Base-by-base conservation (phyloP, 176 grass and related monocot genomes). In the Carex myosuroides region DNA sequence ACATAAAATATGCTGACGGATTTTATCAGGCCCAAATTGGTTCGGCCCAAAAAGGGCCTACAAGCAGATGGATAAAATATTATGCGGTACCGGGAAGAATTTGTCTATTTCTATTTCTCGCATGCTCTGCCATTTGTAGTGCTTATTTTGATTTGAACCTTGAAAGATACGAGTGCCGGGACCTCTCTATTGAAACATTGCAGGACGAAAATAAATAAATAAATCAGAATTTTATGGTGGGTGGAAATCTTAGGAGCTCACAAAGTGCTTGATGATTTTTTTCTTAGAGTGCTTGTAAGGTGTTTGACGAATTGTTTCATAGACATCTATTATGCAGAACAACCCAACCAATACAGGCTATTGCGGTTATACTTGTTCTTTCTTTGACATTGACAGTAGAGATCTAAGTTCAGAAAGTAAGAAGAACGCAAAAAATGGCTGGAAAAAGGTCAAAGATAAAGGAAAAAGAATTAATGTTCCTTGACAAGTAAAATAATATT, bases 401-500 rank as follows among this genome's bases (percentile, higher is more conserved):
- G 6, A 80, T 18, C 11, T 80, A 82, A 82, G 30, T 60, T 8
- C 68, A 71, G 46, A 48, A 71, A 3, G 39, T 18, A 29, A 3
- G 48, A 77, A 57, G 73, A 78, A 57, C 5, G 5, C 26, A 57
- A 78, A 57, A 17, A 5, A 44, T 57, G 13, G 7, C 22, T 14
- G 14, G 6, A 18, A 78, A 78, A 78, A 72, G 3, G 24, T 8
- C 26, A 2, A 57, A 17, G 52, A 83, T n/a, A 57, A 81, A 10
- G 5, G 53, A n/a, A 56, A 83, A 69, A 6, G 41, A 30, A 48
- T 53, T 58, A 14, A 87, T 14, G 30, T 44, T 79, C 65, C 39
- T 62, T 76, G 44, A 41, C 60, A 79, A 35, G 35, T 70, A 41
- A 57, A 82, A 75, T 13, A 73, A 82, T 3, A 16, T 56, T 85